Conservation (phyloP, 306 rosid species). For the Benincasa hispida region DNA sequence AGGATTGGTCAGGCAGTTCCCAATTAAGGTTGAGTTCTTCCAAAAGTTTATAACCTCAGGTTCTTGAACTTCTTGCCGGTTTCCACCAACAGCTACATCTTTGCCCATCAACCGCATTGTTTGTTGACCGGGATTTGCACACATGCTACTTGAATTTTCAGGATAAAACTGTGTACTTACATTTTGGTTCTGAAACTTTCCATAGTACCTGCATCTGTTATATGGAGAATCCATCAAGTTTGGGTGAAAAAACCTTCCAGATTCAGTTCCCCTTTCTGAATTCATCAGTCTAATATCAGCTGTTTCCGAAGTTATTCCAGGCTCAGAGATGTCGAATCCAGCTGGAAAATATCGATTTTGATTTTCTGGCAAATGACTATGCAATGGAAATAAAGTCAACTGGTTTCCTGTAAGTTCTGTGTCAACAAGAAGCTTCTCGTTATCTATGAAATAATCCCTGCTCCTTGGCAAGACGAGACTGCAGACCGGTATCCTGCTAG, state of each 20-base stretch:
- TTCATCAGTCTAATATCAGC: constrained; percentile 31
- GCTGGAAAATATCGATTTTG: constrained; percentile 33
- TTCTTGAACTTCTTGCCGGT: constrained; percentile 44
- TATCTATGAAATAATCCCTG: constrained; percentile 26
- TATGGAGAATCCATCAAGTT: constrained; percentile 21
- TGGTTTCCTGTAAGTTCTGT: constrained; percentile 33
- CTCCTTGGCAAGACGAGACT: constrained; percentile 17
- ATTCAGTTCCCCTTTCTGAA: constrained; percentile 30
- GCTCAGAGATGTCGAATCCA: constrained; percentile 36
- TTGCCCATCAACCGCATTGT: constrained; percentile 98
- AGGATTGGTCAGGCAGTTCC: constrained; percentile 25
- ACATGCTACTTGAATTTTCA: constrained; percentile 31
- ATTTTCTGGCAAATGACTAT: constrained; percentile 15
- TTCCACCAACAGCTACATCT: constrained; percentile 86
- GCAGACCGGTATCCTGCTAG: constrained; percentile 28
- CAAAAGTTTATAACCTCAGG: constrained; percentile 40
- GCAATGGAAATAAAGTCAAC: constrained; percentile 31
- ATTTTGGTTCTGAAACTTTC: constrained; percentile 27
- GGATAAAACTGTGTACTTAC: constrained; percentile 20
- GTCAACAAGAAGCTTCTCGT: constrained; percentile 30
- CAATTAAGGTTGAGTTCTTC: constrained; percentile 42
- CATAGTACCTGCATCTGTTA: constrained; percentile 34
- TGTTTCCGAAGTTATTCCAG: constrained; percentile 32
- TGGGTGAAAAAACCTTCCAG: constrained; percentile 27
- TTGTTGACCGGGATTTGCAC: constrained; percentile 40